Base-by-base conservation (phyloP, 257 asterid species). In the Pogostemon cablin region DNA sequence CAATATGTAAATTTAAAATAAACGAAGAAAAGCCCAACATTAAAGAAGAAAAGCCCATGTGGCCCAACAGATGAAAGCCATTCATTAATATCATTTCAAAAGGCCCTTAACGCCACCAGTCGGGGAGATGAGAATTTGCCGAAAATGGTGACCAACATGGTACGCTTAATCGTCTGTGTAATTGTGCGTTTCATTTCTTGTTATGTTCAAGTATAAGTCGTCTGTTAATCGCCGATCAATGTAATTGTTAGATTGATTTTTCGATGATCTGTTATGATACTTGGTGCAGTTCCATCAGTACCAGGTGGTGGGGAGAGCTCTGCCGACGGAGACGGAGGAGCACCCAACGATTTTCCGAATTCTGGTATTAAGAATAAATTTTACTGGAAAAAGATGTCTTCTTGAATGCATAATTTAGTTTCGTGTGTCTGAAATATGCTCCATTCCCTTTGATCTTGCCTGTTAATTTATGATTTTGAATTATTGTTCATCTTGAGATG, bases 271-370 rank as follows among this genome's bases (percentile, higher is more conserved):
- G 39, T 12, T 50, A 35, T 39, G 53, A 63, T 65, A 38, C 11
- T 15, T 15, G 12, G 48, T 60, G 80, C 73, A 87, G 95, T 82
- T 83, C 66, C 95, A 85, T 76, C 95, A 87, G 72, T 87, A 83
- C 78, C 95, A 87, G 81, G 95, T 85, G 65, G 95, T 85, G 58
- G 95, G 95, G 4, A 83, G 91, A 72, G 95, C 87, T 62, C 66
- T 87, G 71, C 95, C 95, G 37, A 80, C 88, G 20, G 91, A 85
- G 80, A 80, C 75, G 37, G 89, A 81, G 78, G 89, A 82, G 74
- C 91, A 82, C 48, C 91, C 95, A 0, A 87, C 82, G 75, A 87
- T 87, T 71, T 87, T 78, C 75, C 80, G 91, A 37, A 79, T 87
- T 88, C 69, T 88, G 91, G 91, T 79, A 79, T 44, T 0, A 8